Evolutionary conservation across 805 yeast species (phyloP).

Genomic region (Candida orba): DNA sequence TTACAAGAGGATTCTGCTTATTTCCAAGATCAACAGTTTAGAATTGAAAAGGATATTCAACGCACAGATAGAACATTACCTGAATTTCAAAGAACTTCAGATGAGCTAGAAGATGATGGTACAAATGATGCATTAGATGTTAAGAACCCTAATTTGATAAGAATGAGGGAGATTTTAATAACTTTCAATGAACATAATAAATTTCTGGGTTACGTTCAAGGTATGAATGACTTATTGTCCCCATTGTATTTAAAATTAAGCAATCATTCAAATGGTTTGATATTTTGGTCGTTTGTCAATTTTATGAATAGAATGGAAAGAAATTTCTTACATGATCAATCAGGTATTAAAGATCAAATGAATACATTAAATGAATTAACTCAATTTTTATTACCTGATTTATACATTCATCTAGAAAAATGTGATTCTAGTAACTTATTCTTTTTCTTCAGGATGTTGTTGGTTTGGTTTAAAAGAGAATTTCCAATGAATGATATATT

Average conservation of each 20-base stretch:
- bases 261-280: slow-evolving; percentile 54
- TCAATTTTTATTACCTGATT: slow-evolving; percentile 83
- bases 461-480: slow-evolving; percentile 95
- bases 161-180: slow-evolving; percentile 67
- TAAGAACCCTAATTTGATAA: slow-evolving; percentile 65
- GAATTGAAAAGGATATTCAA: slow-evolving; percentile 90
- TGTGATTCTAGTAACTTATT: slow-evolving; percentile 88
- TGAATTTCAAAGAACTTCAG: slow-evolving; percentile 41
- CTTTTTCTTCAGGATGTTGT: slow-evolving; percentile 89
- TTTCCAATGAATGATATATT: slow-evolving; percentile 71
- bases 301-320: slow-evolving; percentile 96
- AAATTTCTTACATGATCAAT: slow-evolving; percentile 83
- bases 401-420: slow-evolving; percentile 74
- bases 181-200: slow-evolving; percentile 81
- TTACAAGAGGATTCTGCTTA: slow-evolving; percentile 45
- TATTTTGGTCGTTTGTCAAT: slow-evolving; percentile 84
- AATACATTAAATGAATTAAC: slow-evolving; percentile 72
- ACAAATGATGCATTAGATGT: slow-evolving; percentile 56
- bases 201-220: slow-evolving; percentile 92
- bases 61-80: slow-evolving; percentile 80
- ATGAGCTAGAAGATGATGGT: slow-evolving; percentile 25
- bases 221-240: slow-evolving; percentile 90
- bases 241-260: slow-evolving; percentile 63
- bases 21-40: slow-evolving; percentile 83
- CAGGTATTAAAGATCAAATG: slow-evolving; percentile 91